Percentiles rank a stretch among this genome's conserved stretches.
phyloP scores from a whole-genome alignment of 208 protist genomes.

The Lotmaria passim region DNA sequence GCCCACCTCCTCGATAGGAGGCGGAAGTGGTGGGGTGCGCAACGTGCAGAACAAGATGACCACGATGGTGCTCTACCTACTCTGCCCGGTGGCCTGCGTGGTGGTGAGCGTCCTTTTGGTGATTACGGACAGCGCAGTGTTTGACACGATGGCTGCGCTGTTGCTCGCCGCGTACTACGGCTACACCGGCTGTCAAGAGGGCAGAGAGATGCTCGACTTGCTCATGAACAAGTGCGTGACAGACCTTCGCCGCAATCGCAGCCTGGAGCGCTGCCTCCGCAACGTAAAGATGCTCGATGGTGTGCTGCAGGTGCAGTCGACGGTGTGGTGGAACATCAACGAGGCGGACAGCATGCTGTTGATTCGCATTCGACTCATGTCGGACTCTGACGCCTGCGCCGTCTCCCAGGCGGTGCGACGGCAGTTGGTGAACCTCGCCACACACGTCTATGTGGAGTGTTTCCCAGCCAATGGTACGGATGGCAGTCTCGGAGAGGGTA shows the following conservation, averaged over 20 bases:
- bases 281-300: constrained; percentile 49
- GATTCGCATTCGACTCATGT: constrained; percentile 51
- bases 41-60: constrained; percentile 11
- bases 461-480: constrained; percentile 26
- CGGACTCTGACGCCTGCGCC: constrained; percentile 41
- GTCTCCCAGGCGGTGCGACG: constrained; percentile 41
- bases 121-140: constrained; percentile 7
- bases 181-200: constrained; percentile 26
- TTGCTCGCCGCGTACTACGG: constrained; percentile 41
- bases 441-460: constrained; percentile 71
- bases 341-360: constrained; percentile 55
- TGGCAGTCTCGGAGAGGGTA: constrained; percentile 5
- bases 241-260: constrained; percentile 19
- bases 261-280: constrained; percentile 51
- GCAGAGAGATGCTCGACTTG: constrained; percentile 46
- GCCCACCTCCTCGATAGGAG: not conserved
- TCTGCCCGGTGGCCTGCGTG: constrained; percentile 24
- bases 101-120: constrained; percentile 18
- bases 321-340: constrained; percentile 55
- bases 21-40: not conserved
- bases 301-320: constrained; percentile 61
- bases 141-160: constrained; percentile 32
- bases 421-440: constrained; percentile 44
- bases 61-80: constrained; percentile 4
- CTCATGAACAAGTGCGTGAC: constrained; percentile 70